Conservation (phyloP, 2,329 filamentous ascomycete species). For the Neofusicoccum umdonicola region DNA sequence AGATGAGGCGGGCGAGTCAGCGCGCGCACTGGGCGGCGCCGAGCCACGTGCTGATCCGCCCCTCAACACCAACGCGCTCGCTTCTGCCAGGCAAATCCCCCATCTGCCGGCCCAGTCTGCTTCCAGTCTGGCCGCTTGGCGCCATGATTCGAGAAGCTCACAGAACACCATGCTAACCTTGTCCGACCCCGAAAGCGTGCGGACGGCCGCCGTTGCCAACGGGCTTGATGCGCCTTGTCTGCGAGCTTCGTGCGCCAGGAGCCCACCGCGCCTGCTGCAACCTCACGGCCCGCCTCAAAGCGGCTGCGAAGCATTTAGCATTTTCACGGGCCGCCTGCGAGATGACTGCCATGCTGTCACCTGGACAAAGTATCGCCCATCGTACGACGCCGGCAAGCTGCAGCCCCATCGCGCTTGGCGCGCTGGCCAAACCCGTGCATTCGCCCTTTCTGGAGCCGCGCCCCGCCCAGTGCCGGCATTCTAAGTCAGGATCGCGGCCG, state of each 20-base stretch:
- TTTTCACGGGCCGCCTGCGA: neutral
- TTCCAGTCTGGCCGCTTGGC: neutral
- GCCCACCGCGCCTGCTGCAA: too few relatives aligned
- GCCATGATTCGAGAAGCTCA: neutral
- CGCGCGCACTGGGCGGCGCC: neutral
- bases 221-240: neutral
- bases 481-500: neutral
- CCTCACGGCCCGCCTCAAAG: neutral
- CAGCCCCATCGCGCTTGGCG: neutral
- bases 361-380: neutral
- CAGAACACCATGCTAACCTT: neutral
- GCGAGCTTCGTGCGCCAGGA: neutral
- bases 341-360: neutral
- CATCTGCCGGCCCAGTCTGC: neutral
- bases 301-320: too few relatives aligned
- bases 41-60: neutral
- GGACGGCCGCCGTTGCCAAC: neutral
- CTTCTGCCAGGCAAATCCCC: neutral
- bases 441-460: neutral
- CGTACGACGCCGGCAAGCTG: neutral
- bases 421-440: neutral
- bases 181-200: neutral
- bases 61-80: constrained; percentile 4
- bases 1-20: neutral
- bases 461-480: neutral